Percentiles rank a stretch among this genome's conserved stretches.
Evolutionary conservation across 2,329 filamentous ascomycete genomes (phyloP).

Genomic region (Aspergillus fumigatus): DNA sequence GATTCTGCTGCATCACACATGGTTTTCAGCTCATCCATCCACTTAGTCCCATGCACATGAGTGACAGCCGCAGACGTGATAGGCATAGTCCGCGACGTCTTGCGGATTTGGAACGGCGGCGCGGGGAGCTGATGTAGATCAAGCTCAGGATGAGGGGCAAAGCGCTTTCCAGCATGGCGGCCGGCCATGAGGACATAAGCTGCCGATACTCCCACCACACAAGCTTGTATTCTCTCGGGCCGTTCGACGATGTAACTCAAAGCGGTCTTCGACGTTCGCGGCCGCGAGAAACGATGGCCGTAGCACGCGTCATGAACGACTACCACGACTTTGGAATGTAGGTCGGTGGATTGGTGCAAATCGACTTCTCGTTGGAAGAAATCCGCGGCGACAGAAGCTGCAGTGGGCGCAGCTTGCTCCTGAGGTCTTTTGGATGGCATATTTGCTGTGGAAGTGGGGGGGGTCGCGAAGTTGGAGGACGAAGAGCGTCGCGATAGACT

Average conservation of each 20-base stretch:
- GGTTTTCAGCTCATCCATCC: conserved; percentile 85
- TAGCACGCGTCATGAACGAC: conserved; percentile 92
- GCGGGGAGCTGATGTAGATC: conserved; percentile 52
- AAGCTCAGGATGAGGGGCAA: conserved; percentile 62
- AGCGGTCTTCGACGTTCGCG: conserved; percentile 66
- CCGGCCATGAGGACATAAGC: conserved; percentile 90
- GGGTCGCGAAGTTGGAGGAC: conserved; percentile 25
- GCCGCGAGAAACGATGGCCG: conserved; percentile 84
- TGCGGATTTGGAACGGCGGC: conserved; percentile 78
- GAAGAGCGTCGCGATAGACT: conserved; percentile 34
- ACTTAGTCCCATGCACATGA: conserved; percentile 82
- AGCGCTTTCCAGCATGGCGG: conserved; percentile 65
- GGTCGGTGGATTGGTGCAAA: conserved; percentile 49
- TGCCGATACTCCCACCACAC: conserved; percentile 72
- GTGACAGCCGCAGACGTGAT: conserved; percentile 74
- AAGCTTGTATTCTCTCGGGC: conserved; percentile 83
- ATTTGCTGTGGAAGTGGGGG: conserved; percentile 19
- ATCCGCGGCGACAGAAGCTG: conserved; percentile 58
- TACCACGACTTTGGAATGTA: conserved; percentile 63
- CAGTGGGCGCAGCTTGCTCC: conserved; percentile 37
- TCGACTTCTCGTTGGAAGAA: conserved; percentile 68
- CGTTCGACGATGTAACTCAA: conserved; percentile 85
- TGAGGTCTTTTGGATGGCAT: conserved; percentile 26
- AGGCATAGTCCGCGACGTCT: conserved; percentile 67
- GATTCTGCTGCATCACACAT: conserved; percentile 80